Evolutionary conservation across 2,329 filamentous ascomycete genomes (phyloP).

Genomic region (Tolypocladium nubicola): DNA sequence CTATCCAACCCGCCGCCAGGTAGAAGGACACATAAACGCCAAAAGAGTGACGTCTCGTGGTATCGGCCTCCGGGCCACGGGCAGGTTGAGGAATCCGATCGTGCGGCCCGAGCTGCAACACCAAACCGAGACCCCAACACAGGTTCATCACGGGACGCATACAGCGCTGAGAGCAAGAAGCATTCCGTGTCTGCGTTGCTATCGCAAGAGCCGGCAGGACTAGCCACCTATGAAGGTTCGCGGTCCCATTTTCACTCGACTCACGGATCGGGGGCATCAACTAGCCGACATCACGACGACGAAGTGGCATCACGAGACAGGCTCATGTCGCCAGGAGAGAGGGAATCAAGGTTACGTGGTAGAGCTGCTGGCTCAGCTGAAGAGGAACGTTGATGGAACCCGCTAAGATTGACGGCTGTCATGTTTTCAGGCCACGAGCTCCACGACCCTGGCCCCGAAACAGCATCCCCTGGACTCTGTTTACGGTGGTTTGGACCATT

Average conservation of each 20-base stretch:
- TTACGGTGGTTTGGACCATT: background rate
- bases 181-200: conserved; percentile 24
- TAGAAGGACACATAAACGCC: conserved; percentile 20
- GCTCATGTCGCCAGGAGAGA: conserved; percentile 1
- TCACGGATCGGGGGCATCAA: background rate
- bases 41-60: conserved; percentile 26
- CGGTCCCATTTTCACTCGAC: conserved; percentile 2
- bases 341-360: background rate
- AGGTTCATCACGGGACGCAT: conserved; percentile 13
- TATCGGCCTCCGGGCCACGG: conserved; percentile 15
- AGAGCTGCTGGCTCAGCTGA: conserved; percentile 1
- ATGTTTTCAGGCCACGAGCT: background rate
- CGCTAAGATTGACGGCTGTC: background rate
- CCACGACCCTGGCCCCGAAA: background rate
- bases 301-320: conserved; percentile 4
- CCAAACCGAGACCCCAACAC: conserved; percentile 7
- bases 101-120: conserved; percentile 7
- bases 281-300: conserved; percentile 4
- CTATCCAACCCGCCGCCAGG: conserved; percentile 14
- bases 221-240: background rate
- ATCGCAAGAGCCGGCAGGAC: conserved; percentile 9
- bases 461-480: background rate
- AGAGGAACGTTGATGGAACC: background rate
- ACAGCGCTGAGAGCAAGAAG: conserved; percentile 17
- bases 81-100: conserved; percentile 11